Evolutionary conservation across 2,329 filamentous ascomycete genomes (phyloP), one percentile per base, ranked within the genome.

Genomic region (Chaetothyriales sp.): DNA sequence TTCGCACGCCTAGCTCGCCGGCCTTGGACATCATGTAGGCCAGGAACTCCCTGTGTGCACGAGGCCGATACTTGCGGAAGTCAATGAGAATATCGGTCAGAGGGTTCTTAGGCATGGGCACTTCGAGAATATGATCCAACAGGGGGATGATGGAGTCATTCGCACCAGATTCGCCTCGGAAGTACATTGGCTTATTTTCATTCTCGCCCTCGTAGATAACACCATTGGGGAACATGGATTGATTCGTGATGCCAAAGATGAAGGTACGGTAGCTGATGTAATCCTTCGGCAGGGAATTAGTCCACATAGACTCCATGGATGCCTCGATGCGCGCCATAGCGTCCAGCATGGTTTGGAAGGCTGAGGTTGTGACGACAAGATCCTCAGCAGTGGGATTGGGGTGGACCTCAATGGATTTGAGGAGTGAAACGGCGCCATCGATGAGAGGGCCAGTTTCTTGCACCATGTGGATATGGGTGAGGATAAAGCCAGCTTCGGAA

Each of bases 401-500:
- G 15, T 44, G 28, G 22, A 50, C 40, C 29, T 75, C 71, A 29
- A 76, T 69, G 5, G 73, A 73, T 48, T 83, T 76, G 20, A 94
- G 75, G 48, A 83, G 78, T 49, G 80, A 74, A 46, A 87, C 75
- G 2, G 82, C 79, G 29, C 87, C 87, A 44, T 79, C 76, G 46
- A 95, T 81, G 1, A 97, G 74, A 0, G 81, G 78, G 0, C 84
- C 84, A 0, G 89, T 89, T 68, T 94, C 81, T 65, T 82, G 83
- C 48, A 95, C 90, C 89, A 95, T 97, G 68, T 94, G 88, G 49
- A 97, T 82, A 67, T 95, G 90, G 4, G 92, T 89, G 10, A 95
- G 78, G n/a, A 95, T 88, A 66, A 97, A 95, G 48, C 90, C 90
- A 0, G 90, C 90, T 68, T 95, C 90, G 6, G 89, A 95, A 2